These are phyloP conservation scores for Musa balbisiana DNA, from an alignment of 202 grass and related monocot genomes.

Conservation along the genomic window DNA sequence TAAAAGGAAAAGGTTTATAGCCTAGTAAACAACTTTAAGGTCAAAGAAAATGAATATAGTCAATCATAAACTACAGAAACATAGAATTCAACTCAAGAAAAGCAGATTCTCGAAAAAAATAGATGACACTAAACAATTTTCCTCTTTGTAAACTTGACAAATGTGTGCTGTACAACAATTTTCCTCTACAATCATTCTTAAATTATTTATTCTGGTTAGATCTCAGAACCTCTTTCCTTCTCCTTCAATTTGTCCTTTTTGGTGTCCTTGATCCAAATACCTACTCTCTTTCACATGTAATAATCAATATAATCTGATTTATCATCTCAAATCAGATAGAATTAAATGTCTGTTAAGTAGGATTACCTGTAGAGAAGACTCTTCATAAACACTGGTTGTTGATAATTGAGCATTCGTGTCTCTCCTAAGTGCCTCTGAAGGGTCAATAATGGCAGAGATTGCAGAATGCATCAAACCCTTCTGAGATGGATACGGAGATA, in stretches of 20 bases:
- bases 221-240: not conserved
- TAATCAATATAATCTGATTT: not conserved
- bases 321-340: not conserved
- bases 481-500: not conserved
- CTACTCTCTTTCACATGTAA: not conserved
- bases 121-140: too few relatives aligned
- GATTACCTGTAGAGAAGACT: not conserved
- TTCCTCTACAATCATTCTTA: not conserved
- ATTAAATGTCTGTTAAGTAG: not conserved
- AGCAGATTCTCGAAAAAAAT: too few relatives aligned
- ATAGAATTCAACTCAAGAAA: too few relatives aligned
- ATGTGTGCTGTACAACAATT: too few relatives aligned
- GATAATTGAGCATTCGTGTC: not conserved
- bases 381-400: not conserved
- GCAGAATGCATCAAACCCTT: not conserved
- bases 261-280: not conserved
- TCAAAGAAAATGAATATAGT: too few relatives aligned
- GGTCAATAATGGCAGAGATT: not conserved
- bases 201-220: not conserved
- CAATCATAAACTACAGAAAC: too few relatives aligned
- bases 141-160: too few relatives aligned
- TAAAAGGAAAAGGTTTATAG: too few relatives aligned
- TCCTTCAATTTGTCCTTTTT: too few relatives aligned
- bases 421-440: conserved; percentile 15
- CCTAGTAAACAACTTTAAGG: too few relatives aligned